Conservation (phyloP, 2,329 filamentous ascomycete genomes). For the Stachybotrys elegans region DNA sequence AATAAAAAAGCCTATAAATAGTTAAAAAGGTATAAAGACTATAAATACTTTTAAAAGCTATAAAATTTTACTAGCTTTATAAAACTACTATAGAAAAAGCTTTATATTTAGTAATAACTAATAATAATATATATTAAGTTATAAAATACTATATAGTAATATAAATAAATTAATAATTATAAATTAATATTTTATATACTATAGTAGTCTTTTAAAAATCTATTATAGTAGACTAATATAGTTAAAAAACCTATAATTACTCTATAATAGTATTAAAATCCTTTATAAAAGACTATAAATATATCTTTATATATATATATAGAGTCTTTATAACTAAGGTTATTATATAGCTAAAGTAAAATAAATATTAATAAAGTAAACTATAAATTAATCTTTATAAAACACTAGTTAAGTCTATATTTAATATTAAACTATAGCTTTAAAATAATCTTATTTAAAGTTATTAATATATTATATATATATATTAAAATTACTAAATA, state of each 20-base stretch:
- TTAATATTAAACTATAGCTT: too few relatives aligned
- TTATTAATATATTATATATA: too few relatives aligned
- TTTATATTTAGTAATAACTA: too few relatives aligned
- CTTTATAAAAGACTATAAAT: neutral
- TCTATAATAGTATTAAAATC: neutral
- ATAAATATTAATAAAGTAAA: neutral
- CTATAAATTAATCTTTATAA: neutral
- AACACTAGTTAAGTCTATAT: neutral
- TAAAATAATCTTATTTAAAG: too few relatives aligned
- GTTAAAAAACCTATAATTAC: neutral
- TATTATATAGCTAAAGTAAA: neutral
- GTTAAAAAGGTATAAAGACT: neutral
- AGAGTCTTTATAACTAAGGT: neutral
- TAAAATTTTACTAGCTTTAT: too few relatives aligned
- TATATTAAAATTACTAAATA: too few relatives aligned
- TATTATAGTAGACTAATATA: neutral
- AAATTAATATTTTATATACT: neutral
- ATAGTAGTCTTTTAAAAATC: too few relatives aligned
- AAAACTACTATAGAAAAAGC: too few relatives aligned
- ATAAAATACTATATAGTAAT: too few relatives aligned
- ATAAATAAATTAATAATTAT: too few relatives aligned
- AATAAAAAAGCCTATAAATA: slow-evolving; percentile 2
- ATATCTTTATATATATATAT: neutral
- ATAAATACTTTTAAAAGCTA: too few relatives aligned
- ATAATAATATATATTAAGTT: too few relatives aligned